Conservation (phyloP, 805 yeast species). For the Zygoascus flipseniorum region DNA sequence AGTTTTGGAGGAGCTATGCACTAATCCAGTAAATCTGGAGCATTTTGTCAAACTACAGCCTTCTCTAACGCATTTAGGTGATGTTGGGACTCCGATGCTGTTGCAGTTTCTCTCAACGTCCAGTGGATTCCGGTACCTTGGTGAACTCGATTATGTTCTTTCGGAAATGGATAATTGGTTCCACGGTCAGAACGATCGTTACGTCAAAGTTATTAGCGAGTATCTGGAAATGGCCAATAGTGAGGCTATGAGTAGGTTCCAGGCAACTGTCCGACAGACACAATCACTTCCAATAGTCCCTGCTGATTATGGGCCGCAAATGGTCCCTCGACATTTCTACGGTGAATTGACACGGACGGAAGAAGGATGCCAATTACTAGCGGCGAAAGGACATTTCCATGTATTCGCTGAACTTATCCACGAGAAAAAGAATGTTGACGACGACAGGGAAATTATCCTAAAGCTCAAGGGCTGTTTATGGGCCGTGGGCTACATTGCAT, state of each 20-base stretch:
- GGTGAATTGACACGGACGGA: slow-evolving; percentile 72
- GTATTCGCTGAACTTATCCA: slow-evolving; percentile 25
- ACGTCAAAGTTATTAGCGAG: slow-evolving; percentile 27
- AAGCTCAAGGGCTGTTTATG: slow-evolving; percentile 70
- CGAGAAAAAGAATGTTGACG: slow-evolving; percentile 16
- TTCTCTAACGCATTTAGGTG: slow-evolving; percentile 43
- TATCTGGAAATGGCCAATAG: slow-evolving; percentile 18
- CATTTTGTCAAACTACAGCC: slow-evolving; percentile 50
- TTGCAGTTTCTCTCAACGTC: slow-evolving; percentile 57
- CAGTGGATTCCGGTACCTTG: slow-evolving; percentile 59
- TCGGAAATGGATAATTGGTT: slow-evolving; percentile 65
- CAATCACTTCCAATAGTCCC: background rate
- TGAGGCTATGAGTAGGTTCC: background rate
- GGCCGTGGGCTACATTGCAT: slow-evolving; percentile 80
- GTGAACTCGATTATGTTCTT: slow-evolving; percentile 50
- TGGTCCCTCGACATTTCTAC: slow-evolving; percentile 59
- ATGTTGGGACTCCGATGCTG: slow-evolving; percentile 47
- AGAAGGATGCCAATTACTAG: slow-evolving; percentile 63
- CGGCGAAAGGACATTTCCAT: slow-evolving; percentile 36
- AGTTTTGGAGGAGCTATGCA: slow-evolving; percentile 45
- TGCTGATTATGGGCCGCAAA: background rate
- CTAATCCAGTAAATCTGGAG: slow-evolving; percentile 36
- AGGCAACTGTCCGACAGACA: background rate
- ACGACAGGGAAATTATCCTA: slow-evolving; percentile 31
- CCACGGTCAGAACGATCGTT: slow-evolving; percentile 28